phyloP scores from a whole-genome alignment of 345 rosid species.

The Salix udensis region DNA sequence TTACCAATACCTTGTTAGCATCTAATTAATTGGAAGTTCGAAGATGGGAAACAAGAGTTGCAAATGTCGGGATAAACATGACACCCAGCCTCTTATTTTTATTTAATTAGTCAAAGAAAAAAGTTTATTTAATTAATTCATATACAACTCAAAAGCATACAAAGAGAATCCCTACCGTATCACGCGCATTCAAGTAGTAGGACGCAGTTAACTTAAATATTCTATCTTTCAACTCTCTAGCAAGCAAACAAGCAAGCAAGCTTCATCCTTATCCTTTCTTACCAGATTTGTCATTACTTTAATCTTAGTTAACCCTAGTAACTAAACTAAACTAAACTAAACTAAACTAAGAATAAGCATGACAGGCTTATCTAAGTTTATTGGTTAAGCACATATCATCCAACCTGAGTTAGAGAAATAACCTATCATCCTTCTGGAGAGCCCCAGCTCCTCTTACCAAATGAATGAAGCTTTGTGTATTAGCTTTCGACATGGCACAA shows the following conservation, averaged over 20 bases:
- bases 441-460: not conserved
- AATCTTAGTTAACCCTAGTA: slow-evolving; percentile 28
- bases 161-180: slow-evolving; percentile 35
- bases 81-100: slow-evolving; percentile 23
- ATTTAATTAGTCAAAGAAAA: slow-evolving; percentile 10
- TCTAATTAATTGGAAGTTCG: slow-evolving; percentile 33
- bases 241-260: not conserved
- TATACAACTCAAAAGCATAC: slow-evolving; percentile 41
- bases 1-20: slow-evolving; percentile 17
- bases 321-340: not conserved
- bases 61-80: slow-evolving; percentile 52
- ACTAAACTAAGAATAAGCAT: no score
- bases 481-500: not conserved
- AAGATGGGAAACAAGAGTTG: slow-evolving; percentile 46
- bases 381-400: not conserved
- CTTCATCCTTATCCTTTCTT: slow-evolving; percentile 54
- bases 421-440: slow-evolving; percentile 3
- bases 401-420: slow-evolving; percentile 21
- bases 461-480: not conserved
- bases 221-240: not conserved
- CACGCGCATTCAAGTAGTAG: slow-evolving; percentile 35
- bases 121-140: slow-evolving; percentile 18
- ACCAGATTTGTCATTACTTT: slow-evolving; percentile 16
- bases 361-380: slow-evolving; percentile 4
- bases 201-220: slow-evolving; percentile 16